phyloP scores from a whole-genome alignment of 2,329 filamentous ascomycete genomes.

The Calonectria montana region DNA sequence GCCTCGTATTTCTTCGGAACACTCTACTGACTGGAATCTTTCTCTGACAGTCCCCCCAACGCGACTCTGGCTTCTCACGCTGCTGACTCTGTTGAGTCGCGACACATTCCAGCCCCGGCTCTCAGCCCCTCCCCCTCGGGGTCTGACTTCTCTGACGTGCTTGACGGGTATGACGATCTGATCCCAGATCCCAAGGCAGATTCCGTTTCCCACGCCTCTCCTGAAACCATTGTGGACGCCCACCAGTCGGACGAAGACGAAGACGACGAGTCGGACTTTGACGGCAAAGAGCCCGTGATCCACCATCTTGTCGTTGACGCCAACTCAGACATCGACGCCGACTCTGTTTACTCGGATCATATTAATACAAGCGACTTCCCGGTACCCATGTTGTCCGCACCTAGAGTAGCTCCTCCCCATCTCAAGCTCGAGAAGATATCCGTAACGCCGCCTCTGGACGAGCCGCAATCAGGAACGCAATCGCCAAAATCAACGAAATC shows the following conservation, averaged over 20 bases:
- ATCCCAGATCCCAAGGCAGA: constrained; percentile 50
- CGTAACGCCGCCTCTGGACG: constrained; percentile 41
- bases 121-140: constrained; percentile 57
- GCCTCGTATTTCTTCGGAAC: constrained; percentile 16
- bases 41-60: constrained; percentile 37
- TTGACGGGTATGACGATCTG: constrained; percentile 58
- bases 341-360: constrained; percentile 45
- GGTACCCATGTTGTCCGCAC: constrained; percentile 57
- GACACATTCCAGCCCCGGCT: constrained; percentile 53
- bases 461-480: constrained; percentile 38
- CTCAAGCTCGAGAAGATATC: constrained; percentile 61
- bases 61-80: constrained; percentile 39
- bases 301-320: constrained; percentile 1
- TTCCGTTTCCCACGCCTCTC: constrained; percentile 39
- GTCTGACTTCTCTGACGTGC: constrained; percentile 55
- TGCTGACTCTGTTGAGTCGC: constrained; percentile 41
- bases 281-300: constrained; percentile 34
- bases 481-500: constrained; percentile 44
- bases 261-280: constrained; percentile 33
- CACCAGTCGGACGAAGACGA: constrained; percentile 32
- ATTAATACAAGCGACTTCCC: constrained; percentile 55
- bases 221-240: constrained; percentile 42
- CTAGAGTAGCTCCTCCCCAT: constrained; percentile 64
- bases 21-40: constrained; percentile 44
- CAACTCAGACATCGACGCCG: constrained; percentile 40